phyloP scores from a whole-genome alignment of 2,329 filamentous ascomycete species.

The Graphiopsis chlorocephala region DNA sequence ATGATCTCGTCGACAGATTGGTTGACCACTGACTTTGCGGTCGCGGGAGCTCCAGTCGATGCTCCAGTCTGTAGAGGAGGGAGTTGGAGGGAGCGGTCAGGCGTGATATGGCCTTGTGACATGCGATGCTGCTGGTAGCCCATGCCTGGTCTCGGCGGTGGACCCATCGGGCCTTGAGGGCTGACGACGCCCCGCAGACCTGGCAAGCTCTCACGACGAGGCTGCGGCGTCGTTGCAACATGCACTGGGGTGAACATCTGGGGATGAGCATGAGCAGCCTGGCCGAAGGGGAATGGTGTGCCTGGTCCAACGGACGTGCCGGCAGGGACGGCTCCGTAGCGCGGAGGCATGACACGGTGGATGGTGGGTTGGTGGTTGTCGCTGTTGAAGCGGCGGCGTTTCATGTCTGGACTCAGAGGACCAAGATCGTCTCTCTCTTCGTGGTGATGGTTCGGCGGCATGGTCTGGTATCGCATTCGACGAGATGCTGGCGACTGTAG shows the following conservation, averaged over 20 bases:
- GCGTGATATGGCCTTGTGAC: conserved; percentile 32
- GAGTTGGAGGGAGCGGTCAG: conserved; percentile 51
- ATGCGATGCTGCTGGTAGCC: conserved; percentile 36
- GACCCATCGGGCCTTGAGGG: conserved; percentile 47
- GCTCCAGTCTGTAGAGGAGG: conserved; percentile 51
- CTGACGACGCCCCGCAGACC: conserved; percentile 30
- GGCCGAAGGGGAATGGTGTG: conserved; percentile 41
- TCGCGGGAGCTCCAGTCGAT: background rate
- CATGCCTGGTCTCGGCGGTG: conserved; percentile 51
- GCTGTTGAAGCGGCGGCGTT: conserved; percentile 60
- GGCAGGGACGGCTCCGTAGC: conserved; percentile 25
- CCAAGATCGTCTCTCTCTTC: conserved; percentile 42
- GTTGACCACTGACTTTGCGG: background rate
- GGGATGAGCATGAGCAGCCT: conserved; percentile 35
- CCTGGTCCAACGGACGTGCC: conserved; percentile 27
- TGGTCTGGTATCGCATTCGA: conserved; percentile 23
- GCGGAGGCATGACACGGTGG: conserved; percentile 36
- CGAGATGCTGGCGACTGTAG: conserved; percentile 35
- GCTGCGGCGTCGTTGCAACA: conserved; percentile 28
- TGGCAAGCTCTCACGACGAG: conserved; percentile 44
- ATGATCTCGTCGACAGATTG: conserved; percentile 55
- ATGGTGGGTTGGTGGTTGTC: conserved; percentile 38
- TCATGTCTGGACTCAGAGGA: conserved; percentile 55
- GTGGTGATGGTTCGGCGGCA: conserved; percentile 31
- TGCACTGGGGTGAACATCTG: conserved; percentile 39